Evolutionary conservation across 2,329 filamentous ascomycete genomes (phyloP), one percentile per base, ranked within the genome.

Genomic region (Talaromyces sp.): DNA sequence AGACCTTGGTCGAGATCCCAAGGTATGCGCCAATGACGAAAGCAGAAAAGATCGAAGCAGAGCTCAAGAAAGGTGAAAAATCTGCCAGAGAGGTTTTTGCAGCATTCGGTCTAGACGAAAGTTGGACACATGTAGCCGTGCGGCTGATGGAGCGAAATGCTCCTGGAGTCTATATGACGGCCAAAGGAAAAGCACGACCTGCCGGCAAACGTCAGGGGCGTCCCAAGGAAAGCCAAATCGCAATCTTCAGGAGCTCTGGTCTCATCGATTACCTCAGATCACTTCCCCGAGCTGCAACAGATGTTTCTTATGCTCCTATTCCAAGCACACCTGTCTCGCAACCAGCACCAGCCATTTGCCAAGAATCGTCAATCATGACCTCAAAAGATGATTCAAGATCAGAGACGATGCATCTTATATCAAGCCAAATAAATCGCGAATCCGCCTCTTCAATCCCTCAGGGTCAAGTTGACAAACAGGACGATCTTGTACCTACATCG

Each of bases 111-210:
- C 67, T 79, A 65, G 77, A 80, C 65, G 75, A 78, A 60, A 73
- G 72, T 1, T 80, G 76, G 76, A 79, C 77, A 1, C 76, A 78
- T 65, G 79, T 79, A 64, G 77, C 70, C 37, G 71, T 76, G 27
- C 64, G 78, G 3, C 63, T 76, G 4, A 75, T 79, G 56, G 73
- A 79, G 33, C 75, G 76, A n/a, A 70, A 73, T 13, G 67, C 64
- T 3, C 71, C 77, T 13, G 79, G 80, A 10, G 72, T 81, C 11
- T 81, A 80, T 65, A 64, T 81, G 27, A 80, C 80, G 11, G 71
- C 76, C 3, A 70, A 69, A 45, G 78, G 78, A 19, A 76, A 73
- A 63, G 73, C 77, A 41, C 72, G 77, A 60, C 75, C 77, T 22
- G 69, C 71, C n/a, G 77, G 75, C 2, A 77, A 75, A 61, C 70